Evolutionary conservation across 202 grass and related monocot species (phyloP).

Genomic region (Miscanthus sacchariflorus): DNA sequence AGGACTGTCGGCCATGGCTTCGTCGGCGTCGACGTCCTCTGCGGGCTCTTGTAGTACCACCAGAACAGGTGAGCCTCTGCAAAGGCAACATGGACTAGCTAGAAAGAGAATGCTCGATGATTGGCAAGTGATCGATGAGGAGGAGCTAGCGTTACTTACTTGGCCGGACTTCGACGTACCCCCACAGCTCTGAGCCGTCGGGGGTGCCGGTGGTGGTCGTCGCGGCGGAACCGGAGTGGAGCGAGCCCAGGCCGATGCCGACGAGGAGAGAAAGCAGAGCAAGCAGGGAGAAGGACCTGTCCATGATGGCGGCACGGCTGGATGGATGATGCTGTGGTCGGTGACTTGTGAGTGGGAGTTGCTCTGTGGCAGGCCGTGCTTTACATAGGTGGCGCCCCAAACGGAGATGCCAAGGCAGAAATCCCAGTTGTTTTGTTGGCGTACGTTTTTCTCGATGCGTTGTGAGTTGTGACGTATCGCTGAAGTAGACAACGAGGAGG

Average conservation of each 20-base stretch:
- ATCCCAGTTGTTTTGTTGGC: no score
- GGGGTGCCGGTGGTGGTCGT: constrained; percentile 38
- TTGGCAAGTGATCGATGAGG: no score
- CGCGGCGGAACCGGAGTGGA: neutral
- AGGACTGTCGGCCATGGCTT: constrained; percentile 78
- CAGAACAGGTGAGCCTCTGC: constrained; percentile 88
- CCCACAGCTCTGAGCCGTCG: constrained; percentile 76
- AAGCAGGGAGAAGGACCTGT: constrained; percentile 4
- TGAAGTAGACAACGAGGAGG: no score
- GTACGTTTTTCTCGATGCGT: no score
- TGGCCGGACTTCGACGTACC: constrained; percentile 83
- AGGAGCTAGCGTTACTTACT: constrained; percentile 42
- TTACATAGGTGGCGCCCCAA: no score
- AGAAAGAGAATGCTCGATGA: no score
- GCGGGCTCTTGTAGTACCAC: constrained; percentile 83
- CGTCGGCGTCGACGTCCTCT: constrained; percentile 39
- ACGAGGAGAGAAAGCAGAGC: constrained; percentile 5
- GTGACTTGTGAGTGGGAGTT: no score
- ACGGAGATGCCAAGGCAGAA: no score
- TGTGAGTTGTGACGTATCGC: no score
- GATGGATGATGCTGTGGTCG: no score
- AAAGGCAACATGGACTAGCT: neutral
- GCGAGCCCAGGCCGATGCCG: constrained; percentile 7
- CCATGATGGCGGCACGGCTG: constrained; percentile 16
- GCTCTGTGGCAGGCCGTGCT: no score